Conservation (phyloP, 345 rosid genomes). For the Erysimum cheiranthoides region DNA sequence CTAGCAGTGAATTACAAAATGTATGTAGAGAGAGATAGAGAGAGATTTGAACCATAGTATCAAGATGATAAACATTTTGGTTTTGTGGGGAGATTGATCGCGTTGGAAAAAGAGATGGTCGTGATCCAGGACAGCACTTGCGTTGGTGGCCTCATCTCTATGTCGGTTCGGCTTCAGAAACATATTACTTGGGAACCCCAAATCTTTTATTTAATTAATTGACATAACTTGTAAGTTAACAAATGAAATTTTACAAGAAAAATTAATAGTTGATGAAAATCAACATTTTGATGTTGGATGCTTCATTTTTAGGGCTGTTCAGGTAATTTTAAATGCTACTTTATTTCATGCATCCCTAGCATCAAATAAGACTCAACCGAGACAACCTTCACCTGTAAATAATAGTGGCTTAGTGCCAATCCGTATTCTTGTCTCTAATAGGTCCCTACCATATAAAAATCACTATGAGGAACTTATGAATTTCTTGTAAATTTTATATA, state of each 20-base stretch:
- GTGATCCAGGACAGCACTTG: conserved; percentile 65
- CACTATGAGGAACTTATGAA: neutral
- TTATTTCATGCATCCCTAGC: neutral
- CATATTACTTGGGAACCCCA: conserved; percentile 47
- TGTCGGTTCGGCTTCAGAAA: conserved; percentile 72
- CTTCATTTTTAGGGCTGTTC: neutral
- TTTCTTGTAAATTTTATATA: too few species aligned
- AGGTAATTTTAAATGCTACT: neutral
- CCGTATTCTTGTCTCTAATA: too few species aligned
- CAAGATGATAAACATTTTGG: conserved; percentile 34
- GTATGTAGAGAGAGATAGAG: conserved; percentile 22
- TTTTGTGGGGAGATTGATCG: conserved; percentile 42
- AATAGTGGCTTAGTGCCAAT: neutral
- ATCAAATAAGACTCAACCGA: neutral
- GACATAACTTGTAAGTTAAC: conserved; percentile 7
- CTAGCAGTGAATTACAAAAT: conserved; percentile 25
- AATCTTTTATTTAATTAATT: conserved; percentile 22
- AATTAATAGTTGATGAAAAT: neutral
- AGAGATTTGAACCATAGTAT: conserved; percentile 33
- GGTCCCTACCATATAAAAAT: neutral
- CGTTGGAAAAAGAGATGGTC: conserved; percentile 62
- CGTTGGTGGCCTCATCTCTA: conserved; percentile 75
- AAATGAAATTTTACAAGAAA: conserved; percentile 10
- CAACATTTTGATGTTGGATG: neutral
- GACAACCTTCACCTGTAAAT: neutral